Percentiles rank a stretch among this genome's conserved stretches.
These are phyloP conservation scores for Sporisorium exsertum DNA, from an alignment of 1,284 basidiomycete species.

Conservation along the genomic window DNA sequence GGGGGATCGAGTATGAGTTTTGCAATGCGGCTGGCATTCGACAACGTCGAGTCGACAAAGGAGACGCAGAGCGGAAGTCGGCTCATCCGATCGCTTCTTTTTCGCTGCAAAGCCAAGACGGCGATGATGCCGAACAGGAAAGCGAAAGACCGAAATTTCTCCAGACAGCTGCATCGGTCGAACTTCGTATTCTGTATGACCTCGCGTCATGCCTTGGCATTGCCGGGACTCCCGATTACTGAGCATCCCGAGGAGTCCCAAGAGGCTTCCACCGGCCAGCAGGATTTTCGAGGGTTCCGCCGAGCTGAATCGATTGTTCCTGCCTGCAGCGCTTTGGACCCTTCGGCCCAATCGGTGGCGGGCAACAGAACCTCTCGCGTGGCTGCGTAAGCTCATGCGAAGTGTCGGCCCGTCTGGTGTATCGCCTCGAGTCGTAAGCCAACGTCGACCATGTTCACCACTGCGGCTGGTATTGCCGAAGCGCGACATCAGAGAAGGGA, in stretches of 20 bases:
- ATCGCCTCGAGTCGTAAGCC: neutral
- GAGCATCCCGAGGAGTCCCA: neutral
- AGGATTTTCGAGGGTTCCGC: constrained; percentile 1
- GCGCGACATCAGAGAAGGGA: neutral
- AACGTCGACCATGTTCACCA: neutral
- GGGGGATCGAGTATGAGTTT: too few relatives aligned
- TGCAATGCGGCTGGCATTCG: too few relatives aligned
- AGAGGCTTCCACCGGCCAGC: neutral
- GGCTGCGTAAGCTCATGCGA: neutral
- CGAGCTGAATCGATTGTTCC: neutral
- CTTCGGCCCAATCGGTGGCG: neutral
- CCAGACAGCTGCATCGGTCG: constrained; percentile 33
- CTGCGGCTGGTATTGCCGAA: too few relatives aligned
- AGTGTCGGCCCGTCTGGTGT: constrained; percentile 3
- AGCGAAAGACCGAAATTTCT: constrained; percentile 1
- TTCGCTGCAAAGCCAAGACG: neutral
- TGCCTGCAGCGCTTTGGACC: neutral
- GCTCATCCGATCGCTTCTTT: neutral
- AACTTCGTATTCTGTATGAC: constrained; percentile 17
- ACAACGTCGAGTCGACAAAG: neutral
- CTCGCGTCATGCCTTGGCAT: constrained; percentile 17
- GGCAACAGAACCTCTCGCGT: neutral
- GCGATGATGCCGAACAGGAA: neutral
- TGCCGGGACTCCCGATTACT: constrained; percentile 2
- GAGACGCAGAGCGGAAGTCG: neutral